A percentile compares a stretch with the other conserved stretches of the same genome.
Conservation (phyloP, 495 filamentous ascomycete genomes). For the Trichoderma virens region DNA sequence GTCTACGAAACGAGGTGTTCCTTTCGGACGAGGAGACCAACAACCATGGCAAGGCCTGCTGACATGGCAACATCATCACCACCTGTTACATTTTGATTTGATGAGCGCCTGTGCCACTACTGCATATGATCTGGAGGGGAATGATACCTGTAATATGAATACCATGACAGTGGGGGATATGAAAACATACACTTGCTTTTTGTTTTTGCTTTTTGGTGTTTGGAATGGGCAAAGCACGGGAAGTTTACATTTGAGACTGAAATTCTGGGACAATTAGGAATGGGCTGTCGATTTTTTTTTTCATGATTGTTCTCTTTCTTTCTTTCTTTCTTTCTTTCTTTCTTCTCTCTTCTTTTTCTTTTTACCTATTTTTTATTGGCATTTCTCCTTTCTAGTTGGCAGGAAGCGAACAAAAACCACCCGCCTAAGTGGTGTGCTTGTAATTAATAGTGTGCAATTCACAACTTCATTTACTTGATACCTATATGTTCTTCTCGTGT, state of each 20-base stretch:
- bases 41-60: not conserved
- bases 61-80: not conserved
- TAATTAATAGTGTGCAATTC: not conserved
- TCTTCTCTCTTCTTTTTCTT: no score
- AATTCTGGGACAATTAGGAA: not conserved
- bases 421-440: not conserved
- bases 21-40: slow-evolving; percentile 1
- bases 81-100: not conserved
- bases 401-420: not conserved
- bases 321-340: no score
- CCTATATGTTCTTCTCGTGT: not conserved
- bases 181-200: not conserved
- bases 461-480: not conserved
- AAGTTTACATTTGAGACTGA: not conserved
- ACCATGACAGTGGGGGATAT: not conserved
- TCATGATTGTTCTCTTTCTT: not conserved
- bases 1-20: slow-evolving; percentile 6
- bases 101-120: not conserved
- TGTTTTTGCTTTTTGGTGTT: not conserved
- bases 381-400: not conserved
- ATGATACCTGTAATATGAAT: not conserved
- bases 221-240: not conserved
- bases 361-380: not conserved
- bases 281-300: not conserved
- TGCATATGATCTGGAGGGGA: not conserved